Conservation (phyloP, 2,329 filamentous ascomycete genomes). For the Verticillium nubilum region DNA sequence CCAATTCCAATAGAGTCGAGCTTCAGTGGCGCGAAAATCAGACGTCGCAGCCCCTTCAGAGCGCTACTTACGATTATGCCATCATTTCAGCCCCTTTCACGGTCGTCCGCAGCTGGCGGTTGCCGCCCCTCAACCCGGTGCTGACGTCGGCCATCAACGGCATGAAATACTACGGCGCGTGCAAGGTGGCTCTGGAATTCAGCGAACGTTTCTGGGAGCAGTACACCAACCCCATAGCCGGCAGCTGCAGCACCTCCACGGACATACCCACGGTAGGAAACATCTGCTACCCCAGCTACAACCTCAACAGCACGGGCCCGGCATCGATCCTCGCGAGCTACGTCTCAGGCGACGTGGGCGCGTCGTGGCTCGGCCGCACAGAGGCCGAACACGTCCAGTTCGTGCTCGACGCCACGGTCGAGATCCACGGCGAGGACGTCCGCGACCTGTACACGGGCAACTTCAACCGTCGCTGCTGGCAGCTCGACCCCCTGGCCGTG, state of each 20-base stretch:
- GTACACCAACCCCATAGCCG: constrained; percentile 49
- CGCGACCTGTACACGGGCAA: constrained; percentile 58
- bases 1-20: constrained; percentile 44
- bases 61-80: constrained; percentile 58
- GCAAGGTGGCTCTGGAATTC: constrained; percentile 63
- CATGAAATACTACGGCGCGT: constrained; percentile 38
- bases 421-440: constrained; percentile 59
- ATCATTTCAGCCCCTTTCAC: constrained; percentile 62
- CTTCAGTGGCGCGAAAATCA: constrained; percentile 49
- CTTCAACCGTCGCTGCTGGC: constrained; percentile 62
- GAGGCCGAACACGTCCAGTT: constrained; percentile 58
- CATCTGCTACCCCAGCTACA: constrained; percentile 63
- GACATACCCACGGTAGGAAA: constrained; percentile 57
- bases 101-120: constrained; percentile 56
- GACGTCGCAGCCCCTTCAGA: constrained; percentile 32
- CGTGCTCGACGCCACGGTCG: constrained; percentile 59
- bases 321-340: constrained; percentile 60
- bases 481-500: constrained; percentile 52
- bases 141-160: constrained; percentile 42
- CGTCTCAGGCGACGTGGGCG: constrained; percentile 32
- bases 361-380: constrained; percentile 26
- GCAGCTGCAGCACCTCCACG: constrained; percentile 51
- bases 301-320: constrained; percentile 57
- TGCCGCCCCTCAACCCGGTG: constrained; percentile 39
- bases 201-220: constrained; percentile 57